Percentiles rank a stretch among this genome's conserved stretches.
These are phyloP conservation scores for Chlamydomonas sp. DNA, from an alignment of 139 green algal species.

Conservation along the genomic window DNA sequence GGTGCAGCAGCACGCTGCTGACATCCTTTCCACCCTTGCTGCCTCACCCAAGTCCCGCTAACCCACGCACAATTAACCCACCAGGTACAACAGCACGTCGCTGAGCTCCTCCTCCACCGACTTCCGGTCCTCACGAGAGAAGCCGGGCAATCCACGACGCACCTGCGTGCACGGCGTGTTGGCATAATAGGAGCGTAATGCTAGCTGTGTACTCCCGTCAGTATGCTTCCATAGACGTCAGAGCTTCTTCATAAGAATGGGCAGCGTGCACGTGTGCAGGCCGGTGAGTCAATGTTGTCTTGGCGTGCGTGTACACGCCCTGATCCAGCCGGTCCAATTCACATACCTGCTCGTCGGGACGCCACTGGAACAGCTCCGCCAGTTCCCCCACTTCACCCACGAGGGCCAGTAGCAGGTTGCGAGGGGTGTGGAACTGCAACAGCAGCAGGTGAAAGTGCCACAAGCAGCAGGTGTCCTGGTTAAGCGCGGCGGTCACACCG, in stretches of 20 bases:
- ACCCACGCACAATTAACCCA: constrained; percentile 40
- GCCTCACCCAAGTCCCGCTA: neutral
- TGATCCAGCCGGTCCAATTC: too few species aligned
- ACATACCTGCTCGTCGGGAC: constrained; percentile 4
- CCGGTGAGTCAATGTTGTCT: neutral
- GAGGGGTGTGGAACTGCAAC: constrained; percentile 79
- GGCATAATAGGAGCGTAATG: neutral
- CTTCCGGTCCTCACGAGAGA: constrained; percentile 51
- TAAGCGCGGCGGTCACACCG: too few species aligned
- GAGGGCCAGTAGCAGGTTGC: constrained; percentile 85
- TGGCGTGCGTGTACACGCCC: neutral
- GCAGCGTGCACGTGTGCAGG: neutral
- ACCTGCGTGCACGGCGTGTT: constrained; percentile 44
- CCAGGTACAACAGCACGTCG: constrained; percentile 83
- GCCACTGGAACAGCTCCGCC: constrained; percentile 56
- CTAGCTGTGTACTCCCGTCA: neutral
- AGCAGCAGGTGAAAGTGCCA: neutral
- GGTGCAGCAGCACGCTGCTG: neutral
- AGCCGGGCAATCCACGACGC: constrained; percentile 56
- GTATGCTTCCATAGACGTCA: neutral
- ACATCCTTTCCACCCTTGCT: neutral
- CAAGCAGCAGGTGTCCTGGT: too few species aligned
- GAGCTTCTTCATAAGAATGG: neutral
- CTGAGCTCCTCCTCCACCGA: constrained; percentile 80
- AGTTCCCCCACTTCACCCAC: constrained; percentile 64